Evolutionary conservation across 108 stramenopile genomes (phyloP).

Genomic region (Cyclostephanos tholiformis): DNA sequence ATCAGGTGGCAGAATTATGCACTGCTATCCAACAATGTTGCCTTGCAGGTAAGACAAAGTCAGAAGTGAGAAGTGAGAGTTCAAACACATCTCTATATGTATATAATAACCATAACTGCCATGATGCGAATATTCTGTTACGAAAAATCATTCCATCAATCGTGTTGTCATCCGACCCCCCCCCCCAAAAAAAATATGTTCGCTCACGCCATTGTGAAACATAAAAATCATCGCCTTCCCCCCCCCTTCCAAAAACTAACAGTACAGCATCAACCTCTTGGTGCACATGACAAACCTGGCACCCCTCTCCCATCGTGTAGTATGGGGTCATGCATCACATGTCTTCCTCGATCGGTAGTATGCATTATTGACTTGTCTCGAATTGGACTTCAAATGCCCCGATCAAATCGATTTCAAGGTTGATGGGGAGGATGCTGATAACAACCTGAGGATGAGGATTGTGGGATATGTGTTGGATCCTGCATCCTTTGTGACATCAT

Average conservation of each 20-base stretch:
- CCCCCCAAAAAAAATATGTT: too few species aligned
- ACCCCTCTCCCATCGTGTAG: slow-evolving; percentile 73
- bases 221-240: too few species aligned
- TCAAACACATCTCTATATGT: too few species aligned
- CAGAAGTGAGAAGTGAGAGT: too few species aligned
- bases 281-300: slow-evolving; percentile 82
- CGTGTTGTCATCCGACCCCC: too few species aligned
- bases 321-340: slow-evolving; percentile 84
- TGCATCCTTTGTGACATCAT: background rate
- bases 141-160: too few species aligned
- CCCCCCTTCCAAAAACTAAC: too few species aligned
- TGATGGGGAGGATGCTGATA: slow-evolving; percentile 71
- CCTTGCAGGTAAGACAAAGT: slow-evolving; percentile 34
- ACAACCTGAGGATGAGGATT: slow-evolving; percentile 59
- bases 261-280: slow-evolving; percentile 78
- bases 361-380: slow-evolving; percentile 79
- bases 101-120: too few species aligned
- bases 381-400: slow-evolving; percentile 59
- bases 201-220: background rate
- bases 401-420: slow-evolving; percentile 61
- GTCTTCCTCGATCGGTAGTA: slow-evolving; percentile 66
- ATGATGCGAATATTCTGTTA: too few species aligned
- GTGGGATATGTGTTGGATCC: slow-evolving; percentile 30
- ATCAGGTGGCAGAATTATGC: slow-evolving; percentile 65
- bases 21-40: slow-evolving; percentile 31